Base-by-base conservation (phyloP, 225 moss, liverwort and hornwort genomes). In the Polytrichum commune region DNA sequence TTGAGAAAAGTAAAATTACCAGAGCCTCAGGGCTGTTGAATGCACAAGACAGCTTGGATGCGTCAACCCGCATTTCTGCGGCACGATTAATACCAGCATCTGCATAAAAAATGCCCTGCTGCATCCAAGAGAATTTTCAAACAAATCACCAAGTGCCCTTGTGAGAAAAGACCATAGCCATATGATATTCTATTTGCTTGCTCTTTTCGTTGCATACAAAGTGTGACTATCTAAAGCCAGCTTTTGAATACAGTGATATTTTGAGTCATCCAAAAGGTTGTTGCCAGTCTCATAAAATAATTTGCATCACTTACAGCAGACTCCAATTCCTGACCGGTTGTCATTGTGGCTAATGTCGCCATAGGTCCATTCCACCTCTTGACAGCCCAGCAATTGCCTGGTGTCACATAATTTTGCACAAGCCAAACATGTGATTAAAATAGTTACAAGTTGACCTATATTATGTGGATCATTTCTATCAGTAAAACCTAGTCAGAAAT, bases 41-140 rank as follows among this genome's bases (percentile, higher is more conserved):
- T 25, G 90, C 93, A 68, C 65, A 63, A 56, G 81, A 79, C 13
- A 96, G 81, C 81, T 78, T 89, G 32, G 58, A 53, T 64, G 75
- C 72, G 67, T 96, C 89, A 55, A 74, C 78, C 56, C 95, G 83
- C 82, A 90, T 78, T 69, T 93, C 90, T 46, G 82, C 80, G 60
- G 93, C 84, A 71, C 95, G 90, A 57, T 84, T 75, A 26, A 91
- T 83, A 57, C 93, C 90, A 62, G 85, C 90, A 72, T 93, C 91
- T 58, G 95, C 77, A 72, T 64, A 96, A 72, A 93, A 89, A 30
- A 89, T 79, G 58, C 60, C 76, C 83, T 87, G 85, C 68, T 71
- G 65, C 73, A 88, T 67, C 66, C 74, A 69, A 68, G 76, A 26
- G 62, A 73, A 23, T 19, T 23, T 5, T 8, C 1, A 66, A 30